Evolutionary conservation across 306 rosid genomes (phyloP).

Genomic region (Pyrus pyrifolia): DNA sequence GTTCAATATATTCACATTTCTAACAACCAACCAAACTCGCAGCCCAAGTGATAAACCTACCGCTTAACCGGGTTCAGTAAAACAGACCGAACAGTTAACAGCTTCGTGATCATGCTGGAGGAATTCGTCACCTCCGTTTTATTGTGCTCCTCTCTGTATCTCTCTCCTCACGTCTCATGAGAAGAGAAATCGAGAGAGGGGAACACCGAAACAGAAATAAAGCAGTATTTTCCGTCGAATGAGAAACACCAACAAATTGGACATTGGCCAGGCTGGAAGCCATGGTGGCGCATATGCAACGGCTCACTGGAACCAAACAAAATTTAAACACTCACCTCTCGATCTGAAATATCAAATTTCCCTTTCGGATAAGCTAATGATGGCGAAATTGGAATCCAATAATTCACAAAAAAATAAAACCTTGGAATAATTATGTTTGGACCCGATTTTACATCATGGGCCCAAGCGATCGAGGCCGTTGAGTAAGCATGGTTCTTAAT

Average conservation of each 20-base stretch:
- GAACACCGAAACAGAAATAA: neutral
- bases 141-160: neutral
- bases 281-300: constrained; percentile 7
- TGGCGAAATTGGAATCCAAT: constrained; percentile 13
- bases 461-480: no score
- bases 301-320: neutral
- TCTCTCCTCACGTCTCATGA: neutral
- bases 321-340: neutral
- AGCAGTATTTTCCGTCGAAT: neutral
- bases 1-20: neutral
- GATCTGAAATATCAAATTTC: neutral
- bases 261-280: constrained; percentile 12
- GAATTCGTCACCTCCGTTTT: neutral
- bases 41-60: neutral
- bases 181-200: neutral
- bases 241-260: neutral
- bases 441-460: no score
- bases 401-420: neutral
- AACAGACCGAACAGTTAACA: neutral
- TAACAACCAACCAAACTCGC: neutral
- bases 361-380: constrained; percentile 7
- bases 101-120: neutral
- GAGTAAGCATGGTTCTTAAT: no score
- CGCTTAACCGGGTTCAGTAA: neutral
- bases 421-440: neutral